Conservation (phyloP, 2,329 filamentous ascomycete genomes). For the Tetracladium maxilliforme region DNA sequence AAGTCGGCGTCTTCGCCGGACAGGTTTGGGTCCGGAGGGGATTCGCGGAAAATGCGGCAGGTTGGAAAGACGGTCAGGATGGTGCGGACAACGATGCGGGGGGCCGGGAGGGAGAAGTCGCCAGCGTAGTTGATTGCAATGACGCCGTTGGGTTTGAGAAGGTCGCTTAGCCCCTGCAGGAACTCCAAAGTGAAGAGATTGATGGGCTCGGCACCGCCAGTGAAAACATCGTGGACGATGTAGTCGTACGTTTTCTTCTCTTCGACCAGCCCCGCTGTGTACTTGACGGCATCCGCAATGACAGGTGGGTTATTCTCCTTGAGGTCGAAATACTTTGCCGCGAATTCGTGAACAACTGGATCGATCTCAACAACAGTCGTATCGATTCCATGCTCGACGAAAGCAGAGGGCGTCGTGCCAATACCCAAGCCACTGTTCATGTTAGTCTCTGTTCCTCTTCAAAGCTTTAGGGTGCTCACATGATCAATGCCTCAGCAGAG, state of each 20-base stretch:
- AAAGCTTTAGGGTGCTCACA: conserved; percentile 38
- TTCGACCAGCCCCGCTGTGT: conserved; percentile 28
- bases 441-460: conserved; percentile 8
- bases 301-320: conserved; percentile 64
- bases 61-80: conserved; percentile 72
- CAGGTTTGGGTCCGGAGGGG: conserved; percentile 30
- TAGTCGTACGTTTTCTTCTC: conserved; percentile 54
- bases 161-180: conserved; percentile 49
- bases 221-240: conserved; percentile 96
- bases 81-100: conserved; percentile 67
- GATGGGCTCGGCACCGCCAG: conserved; percentile 83
- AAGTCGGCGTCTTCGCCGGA: conserved; percentile 50
- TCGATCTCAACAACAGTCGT: conserved; percentile 95
- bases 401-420: conserved; percentile 75
- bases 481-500: conserved; percentile 68
- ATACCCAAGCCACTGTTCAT: conserved; percentile 65
- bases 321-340: conserved; percentile 68
- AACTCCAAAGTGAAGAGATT: conserved; percentile 82
- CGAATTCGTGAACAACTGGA: conserved; percentile 73
- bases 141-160: conserved; percentile 66
- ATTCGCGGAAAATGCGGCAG: conserved; percentile 83
- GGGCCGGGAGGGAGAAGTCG: conserved; percentile 63
- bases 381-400: conserved; percentile 77
- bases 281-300: conserved; percentile 70
- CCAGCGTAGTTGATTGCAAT: conserved; percentile 96